Evolutionary conservation across 2,329 filamentous ascomycete genomes (phyloP).

Genomic region (Periconia sp.): DNA sequence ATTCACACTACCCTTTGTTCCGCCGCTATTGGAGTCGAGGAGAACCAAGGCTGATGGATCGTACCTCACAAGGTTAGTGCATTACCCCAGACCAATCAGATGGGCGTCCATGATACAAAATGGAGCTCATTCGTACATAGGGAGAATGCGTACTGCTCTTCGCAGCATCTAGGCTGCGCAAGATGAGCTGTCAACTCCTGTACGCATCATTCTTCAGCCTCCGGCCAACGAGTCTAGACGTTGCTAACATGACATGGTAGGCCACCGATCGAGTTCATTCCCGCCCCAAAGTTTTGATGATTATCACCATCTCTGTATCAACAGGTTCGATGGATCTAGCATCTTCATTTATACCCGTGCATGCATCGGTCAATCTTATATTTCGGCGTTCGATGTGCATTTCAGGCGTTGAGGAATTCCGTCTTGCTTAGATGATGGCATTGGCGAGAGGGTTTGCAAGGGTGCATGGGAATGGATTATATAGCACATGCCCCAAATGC

Average conservation of each 20-base stretch:
- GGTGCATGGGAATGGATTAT: too few species aligned
- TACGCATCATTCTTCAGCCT: too few species aligned
- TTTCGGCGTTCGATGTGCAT: conserved; percentile 7
- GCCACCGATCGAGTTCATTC: conserved; percentile 11
- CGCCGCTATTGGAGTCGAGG: conserved; percentile 45
- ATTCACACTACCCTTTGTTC: conserved; percentile 48
- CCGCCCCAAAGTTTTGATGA: conserved; percentile 6
- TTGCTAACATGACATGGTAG: too few species aligned
- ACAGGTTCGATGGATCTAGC: too few species aligned
- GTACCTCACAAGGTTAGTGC: conserved; percentile 45
- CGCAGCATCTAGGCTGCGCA: conserved; percentile 21
- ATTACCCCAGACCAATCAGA: not conserved
- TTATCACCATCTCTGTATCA: too few species aligned
- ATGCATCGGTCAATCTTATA: conserved; percentile 2
- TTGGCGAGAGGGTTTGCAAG: not conserved
- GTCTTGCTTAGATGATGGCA: not conserved
- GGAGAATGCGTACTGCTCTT: conserved; percentile 22
- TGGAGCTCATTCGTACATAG: conserved; percentile 14
- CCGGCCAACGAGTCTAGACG: too few species aligned
- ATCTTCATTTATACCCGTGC: conserved; percentile 1
- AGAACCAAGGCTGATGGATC: conserved; percentile 44
- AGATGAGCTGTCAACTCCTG: conserved; percentile 7
- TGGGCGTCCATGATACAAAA: conserved; percentile 3
- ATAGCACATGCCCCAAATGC: too few species aligned
- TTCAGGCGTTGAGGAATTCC: conserved; percentile 4